Evolutionary conservation across 169 alveolate genomes (phyloP).

Genomic region (Plasmodium yoelii): DNA sequence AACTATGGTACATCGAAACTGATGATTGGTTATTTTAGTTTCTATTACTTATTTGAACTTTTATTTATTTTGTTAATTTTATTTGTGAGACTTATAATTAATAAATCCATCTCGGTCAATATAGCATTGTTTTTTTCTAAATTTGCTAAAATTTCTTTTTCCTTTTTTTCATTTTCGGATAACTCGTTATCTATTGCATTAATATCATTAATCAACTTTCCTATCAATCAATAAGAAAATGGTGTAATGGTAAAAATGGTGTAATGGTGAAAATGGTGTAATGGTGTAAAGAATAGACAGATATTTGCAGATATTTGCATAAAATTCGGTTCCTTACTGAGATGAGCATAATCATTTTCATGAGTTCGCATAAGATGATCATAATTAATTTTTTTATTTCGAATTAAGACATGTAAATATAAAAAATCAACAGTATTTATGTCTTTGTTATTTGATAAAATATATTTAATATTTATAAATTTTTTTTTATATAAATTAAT

Average conservation of each 20-base stretch:
- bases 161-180: slow-evolving; percentile 6
- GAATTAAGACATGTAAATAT: slow-evolving; percentile 38
- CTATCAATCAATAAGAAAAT: not conserved
- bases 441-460: slow-evolving; percentile 36
- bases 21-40: not conserved
- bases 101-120: slow-evolving; percentile 10
- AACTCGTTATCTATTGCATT: slow-evolving; percentile 17
- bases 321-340: too few relatives aligned
- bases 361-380: slow-evolving; percentile 41
- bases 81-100: slow-evolving; percentile 27
- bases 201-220: slow-evolving; percentile 38
- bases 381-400: slow-evolving; percentile 37
- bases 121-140: slow-evolving; percentile 23
- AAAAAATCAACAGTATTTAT: slow-evolving; percentile 50
- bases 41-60: slow-evolving; percentile 16
- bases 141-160: slow-evolving; percentile 34
- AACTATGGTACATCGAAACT: not conserved
- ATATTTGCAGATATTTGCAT: too few relatives aligned
- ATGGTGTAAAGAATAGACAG: too few relatives aligned
- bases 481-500: slow-evolving; percentile 56
- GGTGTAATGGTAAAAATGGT: too few relatives aligned
- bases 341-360: slow-evolving; percentile 27
- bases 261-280: too few relatives aligned
- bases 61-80: slow-evolving; percentile 17
- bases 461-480: slow-evolving; percentile 19